Conservation (phyloP, 805 yeast genomes). For the Yarrowia osloensis region DNA sequence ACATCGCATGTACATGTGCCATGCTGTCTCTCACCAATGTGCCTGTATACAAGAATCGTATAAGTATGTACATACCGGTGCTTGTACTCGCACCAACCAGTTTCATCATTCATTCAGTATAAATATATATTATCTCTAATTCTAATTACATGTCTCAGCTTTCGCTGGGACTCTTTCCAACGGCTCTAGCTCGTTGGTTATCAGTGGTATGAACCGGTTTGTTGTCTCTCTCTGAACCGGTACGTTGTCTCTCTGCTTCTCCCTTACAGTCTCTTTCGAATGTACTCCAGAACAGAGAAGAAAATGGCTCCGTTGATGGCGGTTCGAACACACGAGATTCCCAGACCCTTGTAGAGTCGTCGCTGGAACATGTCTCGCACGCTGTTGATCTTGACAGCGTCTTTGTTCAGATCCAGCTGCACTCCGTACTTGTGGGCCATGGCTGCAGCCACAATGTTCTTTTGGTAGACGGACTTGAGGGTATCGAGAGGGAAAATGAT, state of each 20-base stretch:
- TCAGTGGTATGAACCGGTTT: neutral
- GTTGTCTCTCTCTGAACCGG: too few relatives aligned
- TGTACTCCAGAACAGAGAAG: slow-evolving; percentile 54
- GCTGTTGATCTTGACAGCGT: slow-evolving; percentile 1
- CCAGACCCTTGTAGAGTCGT: slow-evolving; percentile 72
- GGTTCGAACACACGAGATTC: slow-evolving; percentile 71
- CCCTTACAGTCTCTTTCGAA: slow-evolving; percentile 1
- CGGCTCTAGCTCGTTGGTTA: neutral
- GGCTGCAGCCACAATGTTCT: slow-evolving; percentile 71
- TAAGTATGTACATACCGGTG: too few relatives aligned
- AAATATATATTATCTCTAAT: slow-evolving; percentile 14
- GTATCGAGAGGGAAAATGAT: slow-evolving; percentile 81
- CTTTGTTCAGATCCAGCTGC: slow-evolving; percentile 39
- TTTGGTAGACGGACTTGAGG: slow-evolving; percentile 70
- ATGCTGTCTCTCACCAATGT: too few relatives aligned
- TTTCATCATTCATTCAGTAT: neutral
- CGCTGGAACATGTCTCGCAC: slow-evolving; percentile 46
- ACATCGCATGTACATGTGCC: too few relatives aligned
- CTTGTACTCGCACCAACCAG: too few relatives aligned
- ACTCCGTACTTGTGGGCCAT: slow-evolving; percentile 49
- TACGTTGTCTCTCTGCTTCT: too few relatives aligned
- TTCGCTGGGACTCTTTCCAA: neutral
- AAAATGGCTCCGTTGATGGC: slow-evolving; percentile 73
- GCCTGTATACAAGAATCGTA: too few relatives aligned
- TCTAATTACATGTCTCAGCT: slow-evolving; percentile 16